A percentile compares a stretch with the other conserved stretches of the same genome.
Conservation (phyloP, 805 yeast genomes). For the Candida ascalaphidarum region DNA sequence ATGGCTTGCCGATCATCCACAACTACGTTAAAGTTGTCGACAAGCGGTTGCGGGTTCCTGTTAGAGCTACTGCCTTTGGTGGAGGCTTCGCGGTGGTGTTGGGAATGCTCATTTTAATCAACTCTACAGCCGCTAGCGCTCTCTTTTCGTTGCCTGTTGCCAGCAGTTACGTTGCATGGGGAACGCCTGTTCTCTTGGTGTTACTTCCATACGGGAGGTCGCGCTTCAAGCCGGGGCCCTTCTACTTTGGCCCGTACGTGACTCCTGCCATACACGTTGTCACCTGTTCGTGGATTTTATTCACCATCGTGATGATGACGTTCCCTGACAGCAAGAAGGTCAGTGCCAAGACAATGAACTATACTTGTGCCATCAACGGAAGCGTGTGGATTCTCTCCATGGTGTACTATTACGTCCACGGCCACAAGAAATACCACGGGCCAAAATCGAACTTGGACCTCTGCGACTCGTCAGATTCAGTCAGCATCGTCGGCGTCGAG, state of each 20-base stretch:
- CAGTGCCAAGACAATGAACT: slow-evolving; percentile 50
- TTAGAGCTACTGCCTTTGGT: slow-evolving; percentile 53
- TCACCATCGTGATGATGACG: slow-evolving; percentile 49
- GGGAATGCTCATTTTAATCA: slow-evolving; percentile 53
- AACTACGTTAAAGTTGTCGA: slow-evolving; percentile 48
- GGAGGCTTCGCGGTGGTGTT: slow-evolving; percentile 40
- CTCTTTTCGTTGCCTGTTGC: slow-evolving; percentile 56
- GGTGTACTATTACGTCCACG: slow-evolving; percentile 43
- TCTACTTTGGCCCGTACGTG: slow-evolving; percentile 48
- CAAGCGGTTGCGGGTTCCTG: slow-evolving; percentile 49
- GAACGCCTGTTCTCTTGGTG: slow-evolving; percentile 47
- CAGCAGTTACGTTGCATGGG: slow-evolving; percentile 58
- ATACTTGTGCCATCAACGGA: slow-evolving; percentile 55
- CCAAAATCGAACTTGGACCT: too few species aligned
- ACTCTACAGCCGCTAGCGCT: slow-evolving; percentile 54
- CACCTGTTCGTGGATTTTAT: slow-evolving; percentile 38
- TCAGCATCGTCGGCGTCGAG: too few species aligned
- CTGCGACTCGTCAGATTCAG: too few species aligned
- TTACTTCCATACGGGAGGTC: slow-evolving; percentile 36
- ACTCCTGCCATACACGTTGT: too few species aligned
- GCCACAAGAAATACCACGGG: slow-evolving; percentile 49
- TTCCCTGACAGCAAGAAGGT: slow-evolving; percentile 45
- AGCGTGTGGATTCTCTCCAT: slow-evolving; percentile 51
- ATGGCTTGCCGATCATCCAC: slow-evolving; percentile 59
- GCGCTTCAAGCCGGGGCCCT: slow-evolving; percentile 57